Evolutionary conservation across 73 alveolate species (phyloP), one percentile per base, ranked within the genome.

Genomic region (Paramecium biaurelia): DNA sequence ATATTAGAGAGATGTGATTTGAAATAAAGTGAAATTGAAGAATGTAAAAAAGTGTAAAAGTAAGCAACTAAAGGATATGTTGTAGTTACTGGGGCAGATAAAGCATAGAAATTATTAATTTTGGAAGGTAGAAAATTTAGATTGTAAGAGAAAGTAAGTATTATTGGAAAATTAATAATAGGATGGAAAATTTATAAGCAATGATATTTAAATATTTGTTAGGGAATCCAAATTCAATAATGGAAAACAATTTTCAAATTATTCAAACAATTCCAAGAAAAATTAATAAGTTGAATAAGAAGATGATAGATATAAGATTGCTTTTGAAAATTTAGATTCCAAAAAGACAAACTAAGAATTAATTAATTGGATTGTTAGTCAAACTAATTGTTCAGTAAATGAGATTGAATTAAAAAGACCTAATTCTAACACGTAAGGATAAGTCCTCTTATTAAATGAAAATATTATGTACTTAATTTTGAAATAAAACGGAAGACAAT

Each of bases 111-210:
- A 15, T 37, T 74, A 74, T 21, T 74, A 7, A 37, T 74, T 74
- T 35, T 74, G n/a, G 87, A 74, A 35, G 87, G 87, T 2, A 28
- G 87, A 34, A 32, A 43, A 35, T 74, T 74, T 74, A 74, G 87
- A 74, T 21, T 74, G 37, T 14, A 74, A 43, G 87, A 74, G 28
- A 74, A 74, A 53, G 68, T 53, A 53, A 53, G 7, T n/a, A 45
- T 11, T 53, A 53, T 45, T 53, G 30, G 47, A 38, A 38, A 4
- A 38, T 12, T n/a, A 53, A 53, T 18, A 18, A 4, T 53, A 53
- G 59, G 87, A 74, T 74, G 87, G 87, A 5, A 32, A 32, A 35
- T 74, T 12, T 74, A 35, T 23, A 14, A 32, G 67, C 18, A 74
- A 28, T 10, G 68, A 74, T 32, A 74, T 74, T 32, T 15, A 32